Conservation (phyloP, 306 rosid genomes). For the Medicago arabica region DNA sequence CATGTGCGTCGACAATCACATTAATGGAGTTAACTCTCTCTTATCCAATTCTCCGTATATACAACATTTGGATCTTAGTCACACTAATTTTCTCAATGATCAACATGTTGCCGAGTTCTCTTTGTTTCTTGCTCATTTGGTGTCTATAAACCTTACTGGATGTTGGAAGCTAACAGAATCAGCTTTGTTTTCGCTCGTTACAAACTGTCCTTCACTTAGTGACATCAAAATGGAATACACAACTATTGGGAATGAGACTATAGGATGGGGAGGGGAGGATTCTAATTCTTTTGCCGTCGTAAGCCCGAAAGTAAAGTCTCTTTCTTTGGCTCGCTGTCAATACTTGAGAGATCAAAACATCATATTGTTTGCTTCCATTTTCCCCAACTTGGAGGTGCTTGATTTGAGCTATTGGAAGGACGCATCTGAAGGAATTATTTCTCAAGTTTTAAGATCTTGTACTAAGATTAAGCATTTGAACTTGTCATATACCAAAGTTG, state of each 20-base stretch:
- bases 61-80: background rate
- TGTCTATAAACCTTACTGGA: background rate
- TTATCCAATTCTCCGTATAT: background rate
- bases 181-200: constrained; percentile 50
- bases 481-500: background rate
- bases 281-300: constrained; percentile 1
- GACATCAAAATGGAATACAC: constrained; percentile 57
- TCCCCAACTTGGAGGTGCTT: constrained; percentile 60
- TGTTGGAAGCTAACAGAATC: background rate
- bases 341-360: constrained; percentile 41
- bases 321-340: constrained; percentile 50
- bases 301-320: constrained; percentile 48
- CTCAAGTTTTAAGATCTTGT: constrained; percentile 57
- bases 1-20: rapidly evolving
- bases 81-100: background rate
- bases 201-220: constrained; percentile 57
- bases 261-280: background rate
- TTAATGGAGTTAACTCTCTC: background rate
- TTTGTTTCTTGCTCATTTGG: background rate
- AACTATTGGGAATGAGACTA: background rate
- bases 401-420: constrained; percentile 50
- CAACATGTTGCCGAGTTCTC: background rate
- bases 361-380: constrained; percentile 45
- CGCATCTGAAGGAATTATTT: constrained; percentile 48
- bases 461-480: constrained; percentile 52